phyloP scores from a whole-genome alignment of 169 alveolate genomes.

The Nephromyces sp. region DNA sequence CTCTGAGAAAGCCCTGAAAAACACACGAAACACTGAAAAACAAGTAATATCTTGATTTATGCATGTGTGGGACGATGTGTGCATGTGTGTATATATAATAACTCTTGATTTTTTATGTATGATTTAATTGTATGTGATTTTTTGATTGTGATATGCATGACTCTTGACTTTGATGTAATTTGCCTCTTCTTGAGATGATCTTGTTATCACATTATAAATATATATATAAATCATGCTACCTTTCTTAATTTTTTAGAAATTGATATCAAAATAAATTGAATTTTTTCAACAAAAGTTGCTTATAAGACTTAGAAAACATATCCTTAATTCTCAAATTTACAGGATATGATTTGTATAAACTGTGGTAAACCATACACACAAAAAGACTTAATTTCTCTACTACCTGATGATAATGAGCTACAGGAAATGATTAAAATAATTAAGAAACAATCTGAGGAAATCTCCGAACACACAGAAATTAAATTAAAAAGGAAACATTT shows the following conservation, averaged over 20 bases:
- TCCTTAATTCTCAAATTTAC: background rate
- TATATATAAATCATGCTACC: background rate
- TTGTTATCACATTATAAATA: background rate
- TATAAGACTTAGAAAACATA: too few species aligned
- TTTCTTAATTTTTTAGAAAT: background rate
- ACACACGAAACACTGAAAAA: background rate
- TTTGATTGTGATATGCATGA: background rate
- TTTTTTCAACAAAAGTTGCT: background rate
- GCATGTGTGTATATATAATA: background rate
- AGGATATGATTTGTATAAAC: constrained; percentile 1
- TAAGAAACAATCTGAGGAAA: background rate
- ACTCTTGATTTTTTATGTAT: background rate
- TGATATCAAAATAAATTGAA: background rate
- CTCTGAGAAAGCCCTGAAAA: constrained; percentile 42
- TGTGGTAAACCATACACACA: constrained; percentile 24
- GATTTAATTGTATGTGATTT: background rate
- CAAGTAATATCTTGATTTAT: background rate
- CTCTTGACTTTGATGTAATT: background rate
- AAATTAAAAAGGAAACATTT: too few species aligned
- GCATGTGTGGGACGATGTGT: background rate
- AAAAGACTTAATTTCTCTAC: constrained; percentile 21
- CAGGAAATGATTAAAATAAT: constrained; percentile 3
- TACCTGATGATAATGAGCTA: constrained; percentile 22
- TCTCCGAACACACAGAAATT: background rate
- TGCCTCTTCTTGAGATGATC: background rate